Conservation (phyloP, 768 basidiomycete species). For the Mycena maculata region DNA sequence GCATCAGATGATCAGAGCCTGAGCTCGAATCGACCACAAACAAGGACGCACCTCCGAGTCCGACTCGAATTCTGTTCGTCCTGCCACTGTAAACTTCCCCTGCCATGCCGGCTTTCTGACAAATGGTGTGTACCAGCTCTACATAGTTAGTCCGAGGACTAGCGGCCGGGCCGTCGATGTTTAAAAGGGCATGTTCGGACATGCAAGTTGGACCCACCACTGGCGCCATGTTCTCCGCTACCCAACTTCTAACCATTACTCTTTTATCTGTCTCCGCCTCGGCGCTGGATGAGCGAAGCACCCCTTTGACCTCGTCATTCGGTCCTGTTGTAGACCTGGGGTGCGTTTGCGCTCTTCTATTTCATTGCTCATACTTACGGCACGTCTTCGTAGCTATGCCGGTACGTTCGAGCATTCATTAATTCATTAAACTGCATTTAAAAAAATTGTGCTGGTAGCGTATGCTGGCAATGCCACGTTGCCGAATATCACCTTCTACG, state of each 20-base stretch:
- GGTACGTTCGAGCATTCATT: too few species aligned
- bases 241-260: conserved; percentile 17
- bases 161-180: too few species aligned
- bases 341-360: conserved; percentile 3
- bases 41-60: too few species aligned
- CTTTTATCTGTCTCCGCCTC: conserved; percentile 22
- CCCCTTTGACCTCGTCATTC: conserved; percentile 16
- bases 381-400: conserved; percentile 37
- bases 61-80: too few species aligned
- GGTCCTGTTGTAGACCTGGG: conserved; percentile 35
- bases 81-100: too few species aligned
- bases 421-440: too few species aligned
- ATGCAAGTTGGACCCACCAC: not conserved
- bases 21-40: too few species aligned
- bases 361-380: not conserved
- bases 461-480: conserved; percentile 43
- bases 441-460: too few species aligned
- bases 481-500: conserved; percentile 47
- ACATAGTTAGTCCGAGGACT: too few species aligned
- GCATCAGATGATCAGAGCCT: too few species aligned
- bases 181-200: not conserved
- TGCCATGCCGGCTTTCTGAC: too few species aligned
- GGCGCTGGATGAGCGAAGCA: not conserved
- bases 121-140: too few species aligned
- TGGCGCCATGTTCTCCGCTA: conserved; percentile 1